A percentile compares a stretch with the other conserved stretches of the same genome.
Evolutionary conservation across 192 early-diverging fungal species (phyloP).

Genomic region (Funneliformis mosseae): DNA sequence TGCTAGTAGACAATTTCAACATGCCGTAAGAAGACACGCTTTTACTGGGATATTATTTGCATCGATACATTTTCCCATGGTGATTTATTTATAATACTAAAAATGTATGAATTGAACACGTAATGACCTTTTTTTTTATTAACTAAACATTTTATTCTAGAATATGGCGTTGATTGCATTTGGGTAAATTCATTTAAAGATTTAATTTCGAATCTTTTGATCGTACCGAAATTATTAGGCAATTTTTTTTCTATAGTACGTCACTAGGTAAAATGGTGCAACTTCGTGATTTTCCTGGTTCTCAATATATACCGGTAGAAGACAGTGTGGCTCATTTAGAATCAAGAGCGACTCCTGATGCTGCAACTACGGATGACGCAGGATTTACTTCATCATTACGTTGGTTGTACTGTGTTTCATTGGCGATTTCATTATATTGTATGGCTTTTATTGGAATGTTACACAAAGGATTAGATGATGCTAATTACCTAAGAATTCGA

Average conservation of each 20-base stretch:
- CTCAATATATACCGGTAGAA: not conserved
- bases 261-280: conserved; percentile 16
- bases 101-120: not conserved
- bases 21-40: conserved; percentile 42
- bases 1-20: conserved; percentile 39
- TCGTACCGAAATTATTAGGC: not conserved
- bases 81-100: not conserved
- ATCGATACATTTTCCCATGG: conserved; percentile 38
- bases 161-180: conserved; percentile 22
- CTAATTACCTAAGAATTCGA: conserved; percentile 24
- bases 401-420: conserved; percentile 28
- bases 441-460: conserved; percentile 32
- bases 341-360: no score
- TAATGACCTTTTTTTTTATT: not conserved
- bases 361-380: no score
- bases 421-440: conserved; percentile 25
- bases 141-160: not conserved
- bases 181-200: not conserved
- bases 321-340: not conserved
- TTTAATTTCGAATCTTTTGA: not conserved
- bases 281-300: conserved; percentile 23
- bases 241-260: not conserved
- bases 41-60: conserved; percentile 39
- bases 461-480: conserved; percentile 35
- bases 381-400: not conserved